Base-by-base conservation (phyloP, 78 protist genomes). In the Dictyostelium purpureum region DNA sequence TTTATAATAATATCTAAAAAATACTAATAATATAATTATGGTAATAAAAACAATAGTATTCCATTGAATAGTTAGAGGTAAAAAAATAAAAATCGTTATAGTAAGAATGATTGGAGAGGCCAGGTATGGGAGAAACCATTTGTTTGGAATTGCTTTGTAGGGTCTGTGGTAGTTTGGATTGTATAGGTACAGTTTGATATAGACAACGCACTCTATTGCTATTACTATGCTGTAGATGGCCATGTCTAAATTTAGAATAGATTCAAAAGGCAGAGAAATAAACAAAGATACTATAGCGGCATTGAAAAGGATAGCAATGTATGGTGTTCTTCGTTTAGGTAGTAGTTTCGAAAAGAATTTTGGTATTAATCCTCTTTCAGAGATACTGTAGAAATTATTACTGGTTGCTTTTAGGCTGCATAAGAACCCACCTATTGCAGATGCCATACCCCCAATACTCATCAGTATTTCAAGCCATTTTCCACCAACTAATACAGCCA, bases 381-480 rank as follows among this genome's bases (percentile, higher is more conserved):
- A 16, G 12, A 79, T 16, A 4, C 49, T 24, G 21, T 66, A 79
- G 74, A 79, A 31, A 33, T 79, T 79, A 45, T 76, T 40, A 6
- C 74, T 61, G 28, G n/a, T 10, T 19, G 88, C 47, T 28, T 76
- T 65, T 2, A 79, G 75, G 33, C 45, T 65, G 59, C 69, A 61
- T 2, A 65, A 21, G 76, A 79, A 66, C 4, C 61, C 6, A 16
- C 88, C 88, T 14, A 79, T 24, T 1, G 45, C 24, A 2, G 88
- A 79, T 31, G 88, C 88, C 88, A 79, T 79, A 31, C 88, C 88
- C 5, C 88, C 88, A 26, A 79, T 49, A 42, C 77, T 47, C 73
- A 79, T 61, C 18, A 79, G 24, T 12, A 79, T 49, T 21, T 65
- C 47, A 1, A 79, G 21, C 88, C 88, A 79, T 18, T 65, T 26